Percentiles rank a stretch among this genome's conserved stretches.
Evolutionary conservation across 2,329 filamentous ascomycete genomes (phyloP).

Genomic region (Sporothrix variecibatus): DNA sequence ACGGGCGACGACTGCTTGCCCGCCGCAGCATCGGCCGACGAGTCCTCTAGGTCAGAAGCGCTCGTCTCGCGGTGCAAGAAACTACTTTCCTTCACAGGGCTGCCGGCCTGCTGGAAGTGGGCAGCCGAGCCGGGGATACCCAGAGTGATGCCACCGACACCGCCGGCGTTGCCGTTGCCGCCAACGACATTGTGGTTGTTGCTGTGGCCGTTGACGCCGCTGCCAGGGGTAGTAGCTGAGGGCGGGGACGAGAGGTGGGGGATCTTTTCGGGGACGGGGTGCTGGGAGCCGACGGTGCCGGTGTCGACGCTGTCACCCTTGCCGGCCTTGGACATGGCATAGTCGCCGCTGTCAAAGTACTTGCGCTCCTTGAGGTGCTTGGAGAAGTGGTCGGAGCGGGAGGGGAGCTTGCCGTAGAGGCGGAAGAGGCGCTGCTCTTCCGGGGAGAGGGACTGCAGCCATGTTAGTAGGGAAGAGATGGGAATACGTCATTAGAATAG

Average conservation of each 20-base stretch:
- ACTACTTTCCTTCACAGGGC: slow-evolving; percentile 88
- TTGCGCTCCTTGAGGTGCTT: slow-evolving; percentile 99
- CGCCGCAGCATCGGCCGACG: slow-evolving; percentile 32
- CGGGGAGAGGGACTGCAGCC: slow-evolving; percentile 80
- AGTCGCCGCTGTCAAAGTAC: slow-evolving; percentile 97
- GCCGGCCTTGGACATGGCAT: slow-evolving; percentile 94
- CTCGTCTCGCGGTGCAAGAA: slow-evolving; percentile 83
- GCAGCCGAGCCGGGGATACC: slow-evolving; percentile 43
- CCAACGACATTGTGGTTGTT: slow-evolving; percentile 18
- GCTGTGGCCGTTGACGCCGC: slow-evolving; percentile 32
- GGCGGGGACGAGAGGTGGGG: slow-evolving; percentile 77
- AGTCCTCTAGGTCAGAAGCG: slow-evolving; percentile 52
- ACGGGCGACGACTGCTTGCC: slow-evolving; percentile 21
- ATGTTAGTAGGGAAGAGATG: not conserved
- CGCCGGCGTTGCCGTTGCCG: slow-evolving; percentile 36
- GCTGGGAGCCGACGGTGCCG: slow-evolving; percentile 89
- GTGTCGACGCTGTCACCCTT: slow-evolving; percentile 94
- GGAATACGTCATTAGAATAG: too few relatives aligned
- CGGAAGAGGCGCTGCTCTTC: slow-evolving; percentile 97
- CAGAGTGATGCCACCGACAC: slow-evolving; percentile 41
- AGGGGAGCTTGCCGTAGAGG: slow-evolving; percentile 96
- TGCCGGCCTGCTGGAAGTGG: slow-evolving; percentile 63
- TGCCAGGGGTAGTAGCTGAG: slow-evolving; percentile 36
- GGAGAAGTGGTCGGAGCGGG: slow-evolving; percentile 92
- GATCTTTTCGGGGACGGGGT: slow-evolving; percentile 93